phyloP scores from a whole-genome alignment of 495 filamentous ascomycete genomes.

The Aspergillus biplanus region DNA sequence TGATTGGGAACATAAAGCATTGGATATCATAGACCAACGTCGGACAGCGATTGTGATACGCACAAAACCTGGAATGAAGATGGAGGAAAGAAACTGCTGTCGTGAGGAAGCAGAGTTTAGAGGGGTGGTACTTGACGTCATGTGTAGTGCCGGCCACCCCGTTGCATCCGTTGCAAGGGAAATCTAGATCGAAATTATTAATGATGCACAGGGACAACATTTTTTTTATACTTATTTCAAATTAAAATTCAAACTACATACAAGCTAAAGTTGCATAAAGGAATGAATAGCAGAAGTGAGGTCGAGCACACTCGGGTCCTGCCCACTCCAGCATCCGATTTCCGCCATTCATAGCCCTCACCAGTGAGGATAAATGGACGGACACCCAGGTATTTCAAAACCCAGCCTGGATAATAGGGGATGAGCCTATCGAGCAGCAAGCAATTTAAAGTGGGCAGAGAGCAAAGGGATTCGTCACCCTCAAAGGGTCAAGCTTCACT shows the following conservation, averaged over 20 bases:
- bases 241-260: slow-evolving; percentile 32
- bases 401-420: slow-evolving; percentile 54
- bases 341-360: slow-evolving; percentile 30
- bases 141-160: neutral
- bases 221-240: slow-evolving; percentile 18
- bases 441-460: slow-evolving; percentile 7
- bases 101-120: neutral
- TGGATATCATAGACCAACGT: neutral
- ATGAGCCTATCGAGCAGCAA: slow-evolving; percentile 48
- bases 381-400: slow-evolving; percentile 41
- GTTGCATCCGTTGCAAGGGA: neutral
- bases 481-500: slow-evolving; percentile 8
- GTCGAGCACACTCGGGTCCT: slow-evolving; percentile 22
- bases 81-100: neutral
- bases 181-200: neutral
- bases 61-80: neutral
- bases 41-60: neutral
- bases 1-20: neutral
- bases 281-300: slow-evolving; percentile 22
- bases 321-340: slow-evolving; percentile 52
- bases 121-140: slow-evolving; percentile 15
- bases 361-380: slow-evolving; percentile 26
- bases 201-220: neutral
- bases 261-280: slow-evolving; percentile 25
- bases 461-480: slow-evolving; percentile 1